These are phyloP conservation scores for Phytopythium montanum DNA, from an alignment of 352 stramenopile genomes.

Conservation along the genomic window DNA sequence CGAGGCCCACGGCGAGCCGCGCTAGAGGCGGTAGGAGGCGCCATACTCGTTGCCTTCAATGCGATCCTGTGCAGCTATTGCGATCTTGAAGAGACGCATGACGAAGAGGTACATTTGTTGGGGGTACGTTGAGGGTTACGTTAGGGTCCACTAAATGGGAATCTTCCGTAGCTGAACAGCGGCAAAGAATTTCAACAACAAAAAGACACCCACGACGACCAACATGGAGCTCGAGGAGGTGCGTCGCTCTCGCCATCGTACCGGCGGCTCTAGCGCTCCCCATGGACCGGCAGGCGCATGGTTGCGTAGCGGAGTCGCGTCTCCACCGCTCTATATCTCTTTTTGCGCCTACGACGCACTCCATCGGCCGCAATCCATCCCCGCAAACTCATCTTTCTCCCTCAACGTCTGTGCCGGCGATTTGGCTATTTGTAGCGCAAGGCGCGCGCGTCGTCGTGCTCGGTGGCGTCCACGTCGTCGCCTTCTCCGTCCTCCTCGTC, in stretches of 20 bases:
- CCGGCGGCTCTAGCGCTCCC: neutral
- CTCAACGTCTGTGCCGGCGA: neutral
- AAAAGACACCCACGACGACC: neutral
- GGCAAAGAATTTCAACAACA: constrained; percentile 3
- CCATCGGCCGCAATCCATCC: neutral
- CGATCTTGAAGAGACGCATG: constrained; percentile 4
- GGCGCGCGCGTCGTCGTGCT: constrained; percentile 3
- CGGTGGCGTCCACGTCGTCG: constrained; percentile 10
- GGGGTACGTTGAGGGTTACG: no score
- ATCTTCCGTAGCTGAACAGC: no score
- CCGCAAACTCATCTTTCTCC: neutral
- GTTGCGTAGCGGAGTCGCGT: neutral
- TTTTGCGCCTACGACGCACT: neutral
- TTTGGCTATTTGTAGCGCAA: constrained; percentile 15
- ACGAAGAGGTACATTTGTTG: neutral
- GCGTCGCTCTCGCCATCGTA: neutral
- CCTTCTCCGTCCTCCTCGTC: constrained; percentile 1
- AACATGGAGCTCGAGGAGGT: constrained; percentile 8
- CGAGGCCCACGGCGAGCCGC: neutral
- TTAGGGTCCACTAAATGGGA: no score
- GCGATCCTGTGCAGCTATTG: neutral
- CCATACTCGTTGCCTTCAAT: neutral
- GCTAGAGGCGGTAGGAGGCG: neutral
- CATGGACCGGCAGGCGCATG: neutral
- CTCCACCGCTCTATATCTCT: neutral